Evolutionary conservation across 192 early-diverging fungal genomes (phyloP).

Genomic region (Mortierella hygrophila): DNA sequence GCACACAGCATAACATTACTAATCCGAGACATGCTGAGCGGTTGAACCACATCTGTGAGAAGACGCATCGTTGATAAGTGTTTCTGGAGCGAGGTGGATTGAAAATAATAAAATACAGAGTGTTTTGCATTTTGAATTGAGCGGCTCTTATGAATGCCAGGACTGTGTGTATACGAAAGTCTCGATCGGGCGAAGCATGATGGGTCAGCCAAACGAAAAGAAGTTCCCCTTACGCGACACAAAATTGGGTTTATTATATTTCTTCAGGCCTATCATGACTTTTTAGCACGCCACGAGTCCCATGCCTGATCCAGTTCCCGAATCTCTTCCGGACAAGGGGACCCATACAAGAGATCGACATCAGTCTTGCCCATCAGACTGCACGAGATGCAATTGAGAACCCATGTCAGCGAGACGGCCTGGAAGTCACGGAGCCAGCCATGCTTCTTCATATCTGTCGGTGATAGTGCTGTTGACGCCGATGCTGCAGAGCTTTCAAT

Average conservation of each 20-base stretch:
- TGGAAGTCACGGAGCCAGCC: constrained; percentile 30
- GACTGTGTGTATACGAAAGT: too few relatives aligned
- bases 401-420: constrained; percentile 27
- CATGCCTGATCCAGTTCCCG: constrained; percentile 5
- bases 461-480: neutral
- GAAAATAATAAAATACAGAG: neutral
- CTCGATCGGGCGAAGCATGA: too few relatives aligned
- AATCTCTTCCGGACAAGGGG: neutral
- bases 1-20: constrained; percentile 25
- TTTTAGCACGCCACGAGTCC: constrained; percentile 8
- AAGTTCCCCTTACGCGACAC: neutral
- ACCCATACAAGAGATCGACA: constrained; percentile 10
- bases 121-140: neutral
- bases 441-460: constrained; percentile 25
- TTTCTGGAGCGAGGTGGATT: neutral
- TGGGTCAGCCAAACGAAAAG: too few relatives aligned
- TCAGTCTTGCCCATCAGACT: constrained; percentile 23
- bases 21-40: constrained; percentile 23
- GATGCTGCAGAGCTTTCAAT: neutral
- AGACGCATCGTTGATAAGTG: neutral
- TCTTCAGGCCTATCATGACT: neutral
- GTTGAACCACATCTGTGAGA: constrained; percentile 53
- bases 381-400: constrained; percentile 33
- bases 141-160: too few relatives aligned
- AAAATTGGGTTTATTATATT: neutral